Percentiles rank a stretch among this genome's conserved stretches.
phyloP scores from a whole-genome alignment of 805 yeast species.

The Lachancea dasiensis region DNA sequence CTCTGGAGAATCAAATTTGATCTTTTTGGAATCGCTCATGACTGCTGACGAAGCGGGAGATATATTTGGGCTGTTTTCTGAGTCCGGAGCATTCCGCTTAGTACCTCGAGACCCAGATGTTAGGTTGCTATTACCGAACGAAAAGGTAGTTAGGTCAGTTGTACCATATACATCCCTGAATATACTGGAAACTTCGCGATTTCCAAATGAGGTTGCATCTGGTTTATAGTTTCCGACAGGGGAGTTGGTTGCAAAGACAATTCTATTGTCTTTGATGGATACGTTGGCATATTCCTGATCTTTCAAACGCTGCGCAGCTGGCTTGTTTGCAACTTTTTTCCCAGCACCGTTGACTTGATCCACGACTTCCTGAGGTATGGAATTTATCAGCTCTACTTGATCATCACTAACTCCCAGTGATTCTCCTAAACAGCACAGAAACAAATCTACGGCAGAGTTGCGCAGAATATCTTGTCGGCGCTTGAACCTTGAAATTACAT shows the following conservation, averaged over 20 bases:
- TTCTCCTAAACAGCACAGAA: conserved; percentile 30
- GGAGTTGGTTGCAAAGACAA: conserved; percentile 23
- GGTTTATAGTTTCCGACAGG: conserved; percentile 11
- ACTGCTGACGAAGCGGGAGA: conserved; percentile 23
- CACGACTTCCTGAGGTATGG: conserved; percentile 23
- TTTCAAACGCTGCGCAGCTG: conserved; percentile 25
- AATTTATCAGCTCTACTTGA: conserved; percentile 20
- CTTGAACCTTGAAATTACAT: conserved; percentile 30
- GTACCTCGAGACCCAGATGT: conserved; percentile 10
- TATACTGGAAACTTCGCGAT: conserved; percentile 21
- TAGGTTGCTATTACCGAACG: conserved; percentile 12
- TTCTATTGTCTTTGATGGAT: conserved; percentile 19
- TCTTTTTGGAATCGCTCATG: conserved; percentile 31
- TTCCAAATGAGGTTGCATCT: conserved; percentile 15
- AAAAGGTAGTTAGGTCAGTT: conserved; percentile 15
- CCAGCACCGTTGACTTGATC: conserved; percentile 32
- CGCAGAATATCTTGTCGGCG: conserved; percentile 31
- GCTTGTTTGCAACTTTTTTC: conserved; percentile 28
- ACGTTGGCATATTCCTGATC: conserved; percentile 29
- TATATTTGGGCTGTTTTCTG: conserved; percentile 22
- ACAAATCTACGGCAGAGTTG: conserved; percentile 29
- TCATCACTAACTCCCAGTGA: conserved; percentile 29
- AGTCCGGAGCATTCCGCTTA: conserved; percentile 27
- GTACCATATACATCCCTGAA: conserved; percentile 21
- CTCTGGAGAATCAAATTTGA: conserved; percentile 32